A percentile compares a stretch with the other conserved stretches of the same genome.
phyloP scores from a whole-genome alignment of 2,329 filamentous ascomycete genomes.

The Epicoccum nigrum region DNA sequence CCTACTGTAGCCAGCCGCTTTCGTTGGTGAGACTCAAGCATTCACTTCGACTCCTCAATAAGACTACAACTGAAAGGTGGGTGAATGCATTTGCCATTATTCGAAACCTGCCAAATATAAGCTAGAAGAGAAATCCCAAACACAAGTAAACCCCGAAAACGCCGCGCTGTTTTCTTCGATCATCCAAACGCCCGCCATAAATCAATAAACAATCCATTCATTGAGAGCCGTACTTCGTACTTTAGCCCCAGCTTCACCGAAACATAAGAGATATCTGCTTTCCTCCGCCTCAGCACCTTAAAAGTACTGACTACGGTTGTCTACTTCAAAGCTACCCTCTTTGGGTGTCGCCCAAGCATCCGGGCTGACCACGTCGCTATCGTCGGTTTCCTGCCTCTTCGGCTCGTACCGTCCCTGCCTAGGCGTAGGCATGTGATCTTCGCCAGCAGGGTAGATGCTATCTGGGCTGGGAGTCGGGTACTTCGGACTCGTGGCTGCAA shows the following conservation, averaged over 20 bases:
- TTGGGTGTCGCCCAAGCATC: conserved; percentile 46
- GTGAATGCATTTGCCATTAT: neutral
- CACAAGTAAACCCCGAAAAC: neutral
- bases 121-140: neutral
- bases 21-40: no score
- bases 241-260: neutral
- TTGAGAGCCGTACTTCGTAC: conserved; percentile 11
- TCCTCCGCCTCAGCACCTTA: conserved; percentile 14
- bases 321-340: conserved; percentile 36
- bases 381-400: neutral
- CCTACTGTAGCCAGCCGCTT: neutral
- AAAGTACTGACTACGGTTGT: conserved; percentile 27
- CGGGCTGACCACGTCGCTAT: conserved; percentile 35
- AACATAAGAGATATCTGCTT: neutral
- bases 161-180: conserved; percentile 9
- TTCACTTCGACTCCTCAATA: no score
- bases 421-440: conserved; percentile 37
- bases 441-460: conserved; percentile 20
- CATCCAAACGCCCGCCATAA: neutral
- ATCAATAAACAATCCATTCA: neutral
- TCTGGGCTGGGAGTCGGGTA: conserved; percentile 46
- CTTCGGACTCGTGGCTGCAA: conserved; percentile 24
- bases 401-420: conserved; percentile 22
- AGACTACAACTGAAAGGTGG: neutral
- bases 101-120: neutral